phyloP scores from a whole-genome alignment of 2,329 filamentous ascomycete genomes.

The Magnaporthiopsis incrustans region DNA sequence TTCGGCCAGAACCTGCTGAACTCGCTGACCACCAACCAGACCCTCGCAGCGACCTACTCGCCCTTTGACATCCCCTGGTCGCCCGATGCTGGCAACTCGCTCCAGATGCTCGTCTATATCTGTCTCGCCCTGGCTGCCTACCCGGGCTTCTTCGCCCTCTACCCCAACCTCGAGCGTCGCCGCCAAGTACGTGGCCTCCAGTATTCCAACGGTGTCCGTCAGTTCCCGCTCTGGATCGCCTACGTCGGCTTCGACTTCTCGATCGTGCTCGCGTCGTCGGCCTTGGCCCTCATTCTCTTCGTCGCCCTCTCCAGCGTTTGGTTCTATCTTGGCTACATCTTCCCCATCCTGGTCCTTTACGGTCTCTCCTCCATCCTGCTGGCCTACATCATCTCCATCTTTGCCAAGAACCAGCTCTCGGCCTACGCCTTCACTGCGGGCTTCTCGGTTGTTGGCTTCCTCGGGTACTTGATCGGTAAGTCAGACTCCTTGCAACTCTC shows the following conservation, averaged over 20 bases:
- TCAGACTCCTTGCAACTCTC: no score
- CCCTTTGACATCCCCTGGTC: constrained; percentile 68
- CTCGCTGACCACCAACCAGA: constrained; percentile 56
- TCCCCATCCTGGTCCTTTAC: constrained; percentile 72
- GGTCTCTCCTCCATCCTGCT: constrained; percentile 69
- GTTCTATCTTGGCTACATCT: constrained; percentile 75
- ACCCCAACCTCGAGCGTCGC: constrained; percentile 77
- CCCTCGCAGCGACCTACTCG: constrained; percentile 65
- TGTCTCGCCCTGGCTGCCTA: constrained; percentile 69
- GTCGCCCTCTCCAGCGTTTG: constrained; percentile 56
- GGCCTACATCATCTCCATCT: constrained; percentile 74
- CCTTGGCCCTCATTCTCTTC: constrained; percentile 62
- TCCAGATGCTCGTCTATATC: constrained; percentile 78
- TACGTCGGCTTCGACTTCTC: constrained; percentile 75
- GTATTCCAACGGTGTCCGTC: constrained; percentile 84
- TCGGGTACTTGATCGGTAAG: constrained; percentile 58
- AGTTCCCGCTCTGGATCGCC: constrained; percentile 75
- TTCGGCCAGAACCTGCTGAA: constrained; percentile 59
- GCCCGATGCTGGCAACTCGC: constrained; percentile 58
- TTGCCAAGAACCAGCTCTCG: constrained; percentile 69
- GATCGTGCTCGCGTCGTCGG: constrained; percentile 60
- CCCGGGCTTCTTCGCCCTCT: constrained; percentile 81
- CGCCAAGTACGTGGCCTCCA: constrained; percentile 75
- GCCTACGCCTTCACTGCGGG: constrained; percentile 79
- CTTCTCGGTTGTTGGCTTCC: constrained; percentile 63